A percentile compares a stretch with the other conserved stretches of the same genome.
Evolutionary conservation across 1,284 basidiomycete genomes (phyloP).

Genomic region (Singerocomus inundabilis): DNA sequence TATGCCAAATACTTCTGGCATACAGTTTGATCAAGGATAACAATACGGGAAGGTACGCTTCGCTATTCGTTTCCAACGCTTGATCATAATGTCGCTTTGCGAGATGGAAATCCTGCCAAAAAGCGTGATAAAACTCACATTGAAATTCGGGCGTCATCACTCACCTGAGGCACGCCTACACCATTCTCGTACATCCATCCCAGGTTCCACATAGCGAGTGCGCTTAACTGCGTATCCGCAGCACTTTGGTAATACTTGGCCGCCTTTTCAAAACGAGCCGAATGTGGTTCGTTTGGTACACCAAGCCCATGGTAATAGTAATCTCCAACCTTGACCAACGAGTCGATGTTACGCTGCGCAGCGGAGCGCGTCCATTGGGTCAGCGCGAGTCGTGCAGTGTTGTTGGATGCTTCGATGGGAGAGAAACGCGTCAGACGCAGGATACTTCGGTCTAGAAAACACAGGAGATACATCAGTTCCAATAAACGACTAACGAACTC

Average conservation of each 20-base stretch:
- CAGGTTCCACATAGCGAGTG: constrained; percentile 97
- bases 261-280: constrained; percentile 77
- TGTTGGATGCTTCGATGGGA: constrained; percentile 66
- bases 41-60: constrained; percentile 86
- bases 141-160: constrained; percentile 20
- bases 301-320: constrained; percentile 92
- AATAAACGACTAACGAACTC: not conserved
- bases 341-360: constrained; percentile 90
- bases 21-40: constrained; percentile 85
- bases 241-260: constrained; percentile 92
- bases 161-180: constrained; percentile 80
- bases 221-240: constrained; percentile 86
- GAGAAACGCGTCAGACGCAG: constrained; percentile 68
- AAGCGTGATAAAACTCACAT: too few relatives aligned
- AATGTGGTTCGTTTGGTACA: constrained; percentile 59
- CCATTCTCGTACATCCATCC: constrained; percentile 99
- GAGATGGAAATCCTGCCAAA: constrained; percentile 85
- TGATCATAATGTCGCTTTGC: constrained; percentile 96
- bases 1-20: constrained; percentile 80
- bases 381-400: constrained; percentile 79
- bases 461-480: not conserved
- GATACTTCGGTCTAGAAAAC: constrained; percentile 64
- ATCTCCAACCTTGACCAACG: constrained; percentile 94
- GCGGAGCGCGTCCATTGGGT: constrained; percentile 95
- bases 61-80: constrained; percentile 81